phyloP scores from a whole-genome alignment of 495 filamentous ascomycete genomes.

The Xylaria bambusicola region DNA sequence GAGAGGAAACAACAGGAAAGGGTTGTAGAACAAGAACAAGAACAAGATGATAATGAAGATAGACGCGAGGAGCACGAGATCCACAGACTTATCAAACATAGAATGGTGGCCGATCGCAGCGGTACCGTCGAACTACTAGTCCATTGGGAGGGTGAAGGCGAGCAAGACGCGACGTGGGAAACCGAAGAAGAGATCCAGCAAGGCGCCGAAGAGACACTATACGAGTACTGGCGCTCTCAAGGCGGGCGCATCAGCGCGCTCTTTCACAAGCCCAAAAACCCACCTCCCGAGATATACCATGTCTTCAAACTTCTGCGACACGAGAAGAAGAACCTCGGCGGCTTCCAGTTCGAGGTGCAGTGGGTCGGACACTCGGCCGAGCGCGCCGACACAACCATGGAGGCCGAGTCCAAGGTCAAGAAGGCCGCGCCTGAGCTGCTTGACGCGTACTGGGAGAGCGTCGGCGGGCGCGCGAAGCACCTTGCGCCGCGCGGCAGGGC shows the following conservation, averaged over 20 bases:
- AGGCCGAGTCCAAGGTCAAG: constrained; percentile 29
- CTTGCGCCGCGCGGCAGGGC: constrained; percentile 27
- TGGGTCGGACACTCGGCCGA: constrained; percentile 32
- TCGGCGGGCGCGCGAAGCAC: constrained; percentile 27
- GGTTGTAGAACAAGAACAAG: not conserved
- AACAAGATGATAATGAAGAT: constrained; percentile 14
- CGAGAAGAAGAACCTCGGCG: constrained; percentile 26
- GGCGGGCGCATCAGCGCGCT: constrained; percentile 31
- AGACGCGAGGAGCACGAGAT: constrained; percentile 28
- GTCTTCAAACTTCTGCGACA: constrained; percentile 29
- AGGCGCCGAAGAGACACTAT: constrained; percentile 27
- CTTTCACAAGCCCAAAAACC: constrained; percentile 31
- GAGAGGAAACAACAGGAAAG: not conserved
- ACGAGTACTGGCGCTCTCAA: constrained; percentile 32
- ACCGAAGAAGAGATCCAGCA: constrained; percentile 32
- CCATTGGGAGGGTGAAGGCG: constrained; percentile 27
- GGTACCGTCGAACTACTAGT: constrained; percentile 31
- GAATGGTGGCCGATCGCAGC: constrained; percentile 24
- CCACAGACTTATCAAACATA: constrained; percentile 22
- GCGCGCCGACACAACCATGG: constrained; percentile 30
- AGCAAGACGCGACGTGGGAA: constrained; percentile 32
- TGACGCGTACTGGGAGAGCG: constrained; percentile 28
- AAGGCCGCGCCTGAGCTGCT: constrained; percentile 25
- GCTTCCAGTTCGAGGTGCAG: constrained; percentile 36
- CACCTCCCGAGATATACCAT: constrained; percentile 30